Evolutionary conservation across 257 asterid species (phyloP).

Genomic region (Solanum pennellii): DNA sequence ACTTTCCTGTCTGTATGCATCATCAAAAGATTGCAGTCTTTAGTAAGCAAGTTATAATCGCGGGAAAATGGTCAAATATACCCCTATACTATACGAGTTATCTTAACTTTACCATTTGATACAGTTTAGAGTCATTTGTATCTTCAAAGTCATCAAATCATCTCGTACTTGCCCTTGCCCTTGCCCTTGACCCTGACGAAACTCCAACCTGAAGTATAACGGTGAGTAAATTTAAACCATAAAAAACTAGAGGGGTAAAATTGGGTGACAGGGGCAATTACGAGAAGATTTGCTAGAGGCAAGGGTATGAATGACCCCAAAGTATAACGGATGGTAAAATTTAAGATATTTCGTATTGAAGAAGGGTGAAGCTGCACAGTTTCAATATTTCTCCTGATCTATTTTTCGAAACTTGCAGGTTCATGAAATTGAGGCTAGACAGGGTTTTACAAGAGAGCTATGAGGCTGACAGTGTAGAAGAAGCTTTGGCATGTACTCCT

Average conservation of each 20-base stretch:
- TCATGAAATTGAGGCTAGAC: conserved; percentile 82
- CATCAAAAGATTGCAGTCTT: not conserved
- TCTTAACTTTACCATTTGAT: not conserved
- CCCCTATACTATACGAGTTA: not conserved
- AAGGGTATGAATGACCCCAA: not conserved
- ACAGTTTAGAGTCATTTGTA: not conserved
- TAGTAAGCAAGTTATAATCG: not conserved
- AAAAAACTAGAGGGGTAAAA: not conserved
- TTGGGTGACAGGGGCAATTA: not conserved
- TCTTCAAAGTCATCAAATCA: not conserved
- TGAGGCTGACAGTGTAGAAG: conserved; percentile 63
- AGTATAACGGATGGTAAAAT: not conserved
- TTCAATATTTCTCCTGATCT: not conserved
- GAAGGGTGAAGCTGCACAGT: not conserved
- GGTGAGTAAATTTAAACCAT: not conserved
- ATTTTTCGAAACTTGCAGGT: conserved; percentile 26
- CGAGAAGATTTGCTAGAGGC: not conserved
- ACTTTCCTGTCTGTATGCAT: not conserved
- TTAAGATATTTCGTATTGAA: not conserved
- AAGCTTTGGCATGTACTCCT: conserved; percentile 72
- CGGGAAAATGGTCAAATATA: not conserved
- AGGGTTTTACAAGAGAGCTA: conserved; percentile 71
- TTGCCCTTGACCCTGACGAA: not conserved
- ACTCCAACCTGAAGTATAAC: not conserved
- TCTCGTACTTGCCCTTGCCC: not conserved